Evolutionary conservation across 2,329 filamentous ascomycete species (phyloP).

Genomic region (Tolypocladium ophioglossoides): DNA sequence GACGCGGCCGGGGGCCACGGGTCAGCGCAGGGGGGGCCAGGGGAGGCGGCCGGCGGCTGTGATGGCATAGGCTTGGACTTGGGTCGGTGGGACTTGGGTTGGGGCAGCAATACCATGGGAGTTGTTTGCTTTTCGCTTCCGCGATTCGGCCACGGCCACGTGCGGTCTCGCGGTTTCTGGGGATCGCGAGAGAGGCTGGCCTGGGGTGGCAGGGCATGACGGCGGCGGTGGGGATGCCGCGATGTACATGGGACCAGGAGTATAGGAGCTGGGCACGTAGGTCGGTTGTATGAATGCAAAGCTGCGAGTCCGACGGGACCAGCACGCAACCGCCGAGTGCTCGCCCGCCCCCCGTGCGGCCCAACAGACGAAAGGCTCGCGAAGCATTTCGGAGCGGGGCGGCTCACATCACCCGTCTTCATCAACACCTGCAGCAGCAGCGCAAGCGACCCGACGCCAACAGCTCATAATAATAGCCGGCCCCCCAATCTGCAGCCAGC

Average conservation of each 20-base stretch:
- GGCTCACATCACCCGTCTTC: background rate
- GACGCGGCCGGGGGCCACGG: constrained; percentile 32
- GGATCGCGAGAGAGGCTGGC: background rate
- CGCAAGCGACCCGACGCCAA: too few relatives aligned
- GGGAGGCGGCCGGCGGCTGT: constrained; percentile 18
- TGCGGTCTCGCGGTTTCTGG: background rate
- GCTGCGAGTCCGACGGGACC: too few relatives aligned
- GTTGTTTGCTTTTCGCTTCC: background rate
- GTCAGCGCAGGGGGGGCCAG: constrained; percentile 11
- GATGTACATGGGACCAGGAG: background rate
- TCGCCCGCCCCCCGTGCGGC: background rate
- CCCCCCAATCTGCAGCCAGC: background rate
- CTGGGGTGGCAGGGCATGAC: background rate
- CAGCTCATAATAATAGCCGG: too few relatives aligned
- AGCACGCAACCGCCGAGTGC: background rate
- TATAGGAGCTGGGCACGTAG: background rate
- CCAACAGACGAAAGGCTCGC: background rate
- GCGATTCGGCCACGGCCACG: background rate
- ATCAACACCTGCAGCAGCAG: background rate
- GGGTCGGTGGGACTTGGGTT: background rate
- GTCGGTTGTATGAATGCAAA: background rate
- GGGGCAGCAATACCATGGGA: background rate
- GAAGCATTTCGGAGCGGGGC: background rate
- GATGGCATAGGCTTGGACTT: constrained; percentile 10
- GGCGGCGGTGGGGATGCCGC: background rate